Evolutionary conservation across 768 basidiomycete genomes (phyloP).

Genomic region (Tephrocybe rancida): DNA sequence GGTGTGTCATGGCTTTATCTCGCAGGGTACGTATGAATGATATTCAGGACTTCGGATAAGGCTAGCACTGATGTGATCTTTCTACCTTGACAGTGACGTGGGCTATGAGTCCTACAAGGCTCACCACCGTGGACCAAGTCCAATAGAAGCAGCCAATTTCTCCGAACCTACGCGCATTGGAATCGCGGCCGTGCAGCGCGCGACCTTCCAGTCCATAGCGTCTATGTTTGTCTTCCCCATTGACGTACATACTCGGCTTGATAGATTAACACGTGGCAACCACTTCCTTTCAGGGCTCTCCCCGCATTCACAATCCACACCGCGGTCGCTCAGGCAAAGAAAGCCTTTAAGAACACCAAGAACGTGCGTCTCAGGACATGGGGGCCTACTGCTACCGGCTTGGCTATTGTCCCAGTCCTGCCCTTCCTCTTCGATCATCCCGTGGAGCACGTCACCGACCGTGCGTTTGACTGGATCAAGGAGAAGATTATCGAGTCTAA

Average conservation of each 20-base stretch:
- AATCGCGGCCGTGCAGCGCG: conserved; percentile 76
- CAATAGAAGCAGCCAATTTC: conserved; percentile 67
- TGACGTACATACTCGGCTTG: conserved; percentile 5
- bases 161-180: conserved; percentile 69
- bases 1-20: conserved; percentile 85
- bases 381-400: conserved; percentile 77
- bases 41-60: conserved; percentile 3
- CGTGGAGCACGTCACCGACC: conserved; percentile 70
- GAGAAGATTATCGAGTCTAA: conserved; percentile 49
- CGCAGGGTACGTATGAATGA: conserved; percentile 40
- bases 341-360: conserved; percentile 59
- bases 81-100: conserved; percentile 53
- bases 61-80: not conserved
- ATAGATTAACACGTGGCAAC: conserved; percentile 3
- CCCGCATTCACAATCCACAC: conserved; percentile 88
- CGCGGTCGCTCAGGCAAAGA: conserved; percentile 72
- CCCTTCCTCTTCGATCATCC: conserved; percentile 83
- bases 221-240: conserved; percentile 61
- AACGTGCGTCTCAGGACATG: conserved; percentile 64
- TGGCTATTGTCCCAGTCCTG: conserved; percentile 72
- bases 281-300: conserved; percentile 56
- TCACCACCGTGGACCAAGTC: conserved; percentile 63
- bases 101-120: conserved; percentile 83
- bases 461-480: conserved; percentile 71
- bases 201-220: conserved; percentile 79